Conservation (phyloP, 164 flowering plant species). For the Santalum album region DNA sequence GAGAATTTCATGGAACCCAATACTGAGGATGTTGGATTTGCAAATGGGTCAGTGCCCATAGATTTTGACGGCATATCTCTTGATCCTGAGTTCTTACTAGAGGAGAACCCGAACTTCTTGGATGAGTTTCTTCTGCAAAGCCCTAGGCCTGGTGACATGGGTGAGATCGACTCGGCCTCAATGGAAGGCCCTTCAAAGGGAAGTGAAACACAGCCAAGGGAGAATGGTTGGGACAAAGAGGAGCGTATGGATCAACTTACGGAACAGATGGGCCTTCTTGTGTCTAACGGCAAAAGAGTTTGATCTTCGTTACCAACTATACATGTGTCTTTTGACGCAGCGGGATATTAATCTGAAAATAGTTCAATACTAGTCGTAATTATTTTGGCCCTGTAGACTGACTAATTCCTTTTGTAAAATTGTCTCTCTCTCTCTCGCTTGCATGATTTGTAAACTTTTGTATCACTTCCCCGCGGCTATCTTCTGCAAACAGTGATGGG, state of each 20-base stretch:
- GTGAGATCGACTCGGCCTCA: background rate
- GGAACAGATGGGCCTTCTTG: slow-evolving; percentile 1
- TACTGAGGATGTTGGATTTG: background rate
- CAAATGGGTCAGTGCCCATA: background rate
- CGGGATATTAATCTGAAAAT: background rate
- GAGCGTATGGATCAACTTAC: background rate
- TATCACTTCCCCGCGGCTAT: too few species aligned
- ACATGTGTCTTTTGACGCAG: background rate
- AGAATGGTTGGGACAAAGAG: background rate
- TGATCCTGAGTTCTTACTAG: background rate
- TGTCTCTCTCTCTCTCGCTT: too few species aligned
- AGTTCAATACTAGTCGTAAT: too few species aligned
- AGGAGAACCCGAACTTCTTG: background rate
- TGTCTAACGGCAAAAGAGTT: background rate
- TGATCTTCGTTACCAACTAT: background rate
- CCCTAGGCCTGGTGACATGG: background rate
- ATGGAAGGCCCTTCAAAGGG: background rate
- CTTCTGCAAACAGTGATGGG: too few species aligned
- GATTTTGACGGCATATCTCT: background rate
- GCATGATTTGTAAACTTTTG: too few species aligned
- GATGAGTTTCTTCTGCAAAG: background rate
- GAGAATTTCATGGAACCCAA: background rate
- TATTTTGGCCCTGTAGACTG: too few species aligned
- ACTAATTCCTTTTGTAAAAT: too few species aligned
- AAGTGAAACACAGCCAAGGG: background rate